Conservation (phyloP, 176 grass and related monocot genomes). For the Stipa capillata region DNA sequence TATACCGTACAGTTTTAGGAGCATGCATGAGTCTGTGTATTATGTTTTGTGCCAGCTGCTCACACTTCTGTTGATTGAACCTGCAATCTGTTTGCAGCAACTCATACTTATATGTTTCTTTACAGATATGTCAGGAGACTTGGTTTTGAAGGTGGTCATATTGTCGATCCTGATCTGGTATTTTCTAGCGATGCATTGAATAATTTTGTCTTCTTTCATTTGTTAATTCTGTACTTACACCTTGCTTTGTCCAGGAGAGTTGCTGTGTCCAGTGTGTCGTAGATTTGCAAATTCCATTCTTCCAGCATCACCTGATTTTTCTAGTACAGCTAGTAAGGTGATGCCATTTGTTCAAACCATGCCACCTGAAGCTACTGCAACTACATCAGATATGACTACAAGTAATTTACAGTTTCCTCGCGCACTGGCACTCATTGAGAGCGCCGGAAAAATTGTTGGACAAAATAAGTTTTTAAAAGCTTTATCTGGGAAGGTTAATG, state of each 20-base stretch:
- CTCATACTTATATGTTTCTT: conserved; percentile 14
- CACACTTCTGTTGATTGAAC: conserved; percentile 6
- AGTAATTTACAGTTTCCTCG: conserved; percentile 35
- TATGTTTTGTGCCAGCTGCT: not conserved
- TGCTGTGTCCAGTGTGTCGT: conserved; percentile 92
- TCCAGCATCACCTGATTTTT: conserved; percentile 46
- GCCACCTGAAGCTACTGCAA: conserved; percentile 14
- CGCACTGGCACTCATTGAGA: conserved; percentile 65
- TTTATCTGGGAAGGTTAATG: conserved; percentile 55
- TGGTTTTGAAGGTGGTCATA: conserved; percentile 97
- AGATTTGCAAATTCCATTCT: conserved; percentile 98
- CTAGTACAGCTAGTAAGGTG: conserved; percentile 29
- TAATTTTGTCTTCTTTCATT: conserved; percentile 3
- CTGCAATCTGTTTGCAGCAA: not conserved
- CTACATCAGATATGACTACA: conserved; percentile 19
- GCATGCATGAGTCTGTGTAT: not conserved
- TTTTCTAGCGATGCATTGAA: not conserved
- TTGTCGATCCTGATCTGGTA: conserved; percentile 93
- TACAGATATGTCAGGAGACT: conserved; percentile 83
- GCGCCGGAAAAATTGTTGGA: conserved; percentile 63
- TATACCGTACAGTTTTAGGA: not conserved
- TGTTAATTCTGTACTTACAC: conserved; percentile 23
- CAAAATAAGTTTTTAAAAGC: conserved; percentile 56
- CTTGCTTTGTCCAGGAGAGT: conserved; percentile 57
- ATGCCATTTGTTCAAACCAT: conserved; percentile 22